Evolutionary conservation across 495 filamentous ascomycete species (phyloP), one percentile per base, ranked within the genome.

Genomic region (Aspergillus panamensis): DNA sequence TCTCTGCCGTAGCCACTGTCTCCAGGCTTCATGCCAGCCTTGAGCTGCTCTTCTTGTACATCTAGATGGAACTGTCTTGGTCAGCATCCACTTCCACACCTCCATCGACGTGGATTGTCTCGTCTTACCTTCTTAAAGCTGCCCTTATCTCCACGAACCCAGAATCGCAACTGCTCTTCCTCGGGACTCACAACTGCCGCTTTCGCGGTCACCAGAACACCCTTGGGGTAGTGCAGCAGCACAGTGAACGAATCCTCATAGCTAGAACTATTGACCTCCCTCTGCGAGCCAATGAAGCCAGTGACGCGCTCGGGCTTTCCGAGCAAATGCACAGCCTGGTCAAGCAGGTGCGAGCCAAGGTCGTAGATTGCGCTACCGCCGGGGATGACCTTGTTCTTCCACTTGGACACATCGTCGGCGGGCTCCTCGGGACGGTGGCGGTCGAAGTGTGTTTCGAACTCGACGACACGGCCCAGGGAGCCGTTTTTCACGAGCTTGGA

Each of bases 371-470:
- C 84, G 17, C 89, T 87, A 10, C 87, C 86, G 31, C 85, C 91
- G 29, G 87, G 79, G 51, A 87, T 79, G 8, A 76, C 68, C 55
- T 88, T 80, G 42, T 79, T 81, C 73, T 92, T 93, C 91, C 91
- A 95, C 48, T 75, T 82, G 8, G 77, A 74, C 32, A 67, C 64
- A 35, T 74, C 65, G 16, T 70, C 62, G 0, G 83, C 71, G 31
- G 76, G 75, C 37, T 77, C 70, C 45, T 80, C 70, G 17, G 86
- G 79, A 29, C 86, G 82, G 69, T 92, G 83, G 35, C 92, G 87
- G 69, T 94, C 90, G 69, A 92, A 95, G 71, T 95, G 89, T 7
- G 87, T 84, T 69, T 93, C 88, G 64, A 87, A 89, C 68, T 94
- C 90, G 39, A 87, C 85, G 53, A 95, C 69, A 21, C 85, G 79